These are phyloP conservation scores for Ulmus americana DNA, from an alignment of 331 rosid species.

Conservation along the genomic window DNA sequence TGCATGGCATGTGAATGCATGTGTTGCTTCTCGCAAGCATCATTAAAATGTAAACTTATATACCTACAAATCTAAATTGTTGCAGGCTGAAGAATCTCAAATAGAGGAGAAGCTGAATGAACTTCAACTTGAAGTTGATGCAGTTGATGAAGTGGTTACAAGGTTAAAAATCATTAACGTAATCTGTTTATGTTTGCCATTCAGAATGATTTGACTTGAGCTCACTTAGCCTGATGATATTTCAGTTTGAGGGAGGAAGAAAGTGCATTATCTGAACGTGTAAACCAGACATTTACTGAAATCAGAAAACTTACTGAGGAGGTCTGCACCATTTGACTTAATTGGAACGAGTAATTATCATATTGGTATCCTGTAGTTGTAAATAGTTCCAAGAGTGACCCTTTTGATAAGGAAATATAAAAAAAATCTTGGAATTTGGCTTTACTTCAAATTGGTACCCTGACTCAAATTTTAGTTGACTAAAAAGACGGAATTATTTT, in stretches of 20 bases:
- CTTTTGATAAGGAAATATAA: no score
- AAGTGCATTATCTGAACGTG: constrained; percentile 27
- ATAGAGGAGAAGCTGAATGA: constrained; percentile 53
- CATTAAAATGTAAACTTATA: no score
- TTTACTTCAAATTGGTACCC: no score
- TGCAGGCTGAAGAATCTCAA: constrained; percentile 77
- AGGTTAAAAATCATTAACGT: constrained; percentile 39
- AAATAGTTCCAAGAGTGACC: no score
- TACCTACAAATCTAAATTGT: constrained; percentile 2
- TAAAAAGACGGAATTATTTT: no score
- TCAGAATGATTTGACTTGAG: constrained; percentile 18
- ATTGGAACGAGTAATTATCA: neutral
- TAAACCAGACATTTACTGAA: constrained; percentile 30
- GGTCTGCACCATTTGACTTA: constrained; percentile 35
- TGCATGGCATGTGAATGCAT: no score
- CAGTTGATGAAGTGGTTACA: constrained; percentile 35
- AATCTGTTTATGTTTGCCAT: constrained; percentile 18
- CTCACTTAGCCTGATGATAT: constrained; percentile 21
- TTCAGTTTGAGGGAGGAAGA: constrained; percentile 71
- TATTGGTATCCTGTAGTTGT: no score
- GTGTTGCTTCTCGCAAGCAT: no score
- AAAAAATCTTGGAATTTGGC: no score
- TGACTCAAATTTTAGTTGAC: no score
- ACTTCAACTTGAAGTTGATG: constrained; percentile 47
- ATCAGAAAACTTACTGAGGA: constrained; percentile 34